Evolutionary conservation across 2,329 filamentous ascomycete genomes (phyloP).

Genomic region (Aspergillus vadensis): DNA sequence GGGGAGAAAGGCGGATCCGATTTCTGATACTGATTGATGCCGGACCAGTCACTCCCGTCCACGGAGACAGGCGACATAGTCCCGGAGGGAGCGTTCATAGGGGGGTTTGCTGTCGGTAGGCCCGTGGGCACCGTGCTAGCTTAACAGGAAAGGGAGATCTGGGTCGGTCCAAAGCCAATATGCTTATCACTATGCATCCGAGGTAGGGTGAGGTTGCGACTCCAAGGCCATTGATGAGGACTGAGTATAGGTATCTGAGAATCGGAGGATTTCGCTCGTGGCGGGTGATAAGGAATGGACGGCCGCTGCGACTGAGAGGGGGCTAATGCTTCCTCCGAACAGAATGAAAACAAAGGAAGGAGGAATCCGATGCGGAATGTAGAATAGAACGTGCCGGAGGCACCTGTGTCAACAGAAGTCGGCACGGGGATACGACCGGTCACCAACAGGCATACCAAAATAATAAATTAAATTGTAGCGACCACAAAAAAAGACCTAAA

Average conservation of each 20-base stretch:
- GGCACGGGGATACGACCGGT: neutral
- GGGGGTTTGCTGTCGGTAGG: slow-evolving; percentile 22
- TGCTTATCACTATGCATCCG: slow-evolving; percentile 21
- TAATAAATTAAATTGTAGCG: neutral
- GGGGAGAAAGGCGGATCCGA: slow-evolving; percentile 45
- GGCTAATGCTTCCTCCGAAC: neutral
- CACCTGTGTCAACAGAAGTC: neutral
- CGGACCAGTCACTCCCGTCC: slow-evolving; percentile 80
- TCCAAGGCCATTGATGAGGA: slow-evolving; percentile 13
- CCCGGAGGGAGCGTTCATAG: slow-evolving; percentile 73
- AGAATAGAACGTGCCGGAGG: slow-evolving; percentile 7
- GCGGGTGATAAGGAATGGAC: slow-evolving; percentile 11
- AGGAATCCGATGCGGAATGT: slow-evolving; percentile 1
- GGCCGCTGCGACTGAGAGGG: neutral
- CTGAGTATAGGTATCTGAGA: slow-evolving; percentile 10
- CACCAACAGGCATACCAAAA: neutral
- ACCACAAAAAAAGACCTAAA: neutral
- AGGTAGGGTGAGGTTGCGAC: slow-evolving; percentile 8
- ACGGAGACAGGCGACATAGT: slow-evolving; percentile 80
- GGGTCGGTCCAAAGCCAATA: slow-evolving; percentile 8
- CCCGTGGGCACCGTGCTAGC: slow-evolving; percentile 9
- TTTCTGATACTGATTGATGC: slow-evolving; percentile 65
- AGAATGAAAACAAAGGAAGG: slow-evolving; percentile 5
- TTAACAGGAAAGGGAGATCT: slow-evolving; percentile 5
- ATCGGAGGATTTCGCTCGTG: slow-evolving; percentile 11